Evolutionary conservation across 176 grass and related monocot species (phyloP).

Genomic region (Thinopyrum elongatum): DNA sequence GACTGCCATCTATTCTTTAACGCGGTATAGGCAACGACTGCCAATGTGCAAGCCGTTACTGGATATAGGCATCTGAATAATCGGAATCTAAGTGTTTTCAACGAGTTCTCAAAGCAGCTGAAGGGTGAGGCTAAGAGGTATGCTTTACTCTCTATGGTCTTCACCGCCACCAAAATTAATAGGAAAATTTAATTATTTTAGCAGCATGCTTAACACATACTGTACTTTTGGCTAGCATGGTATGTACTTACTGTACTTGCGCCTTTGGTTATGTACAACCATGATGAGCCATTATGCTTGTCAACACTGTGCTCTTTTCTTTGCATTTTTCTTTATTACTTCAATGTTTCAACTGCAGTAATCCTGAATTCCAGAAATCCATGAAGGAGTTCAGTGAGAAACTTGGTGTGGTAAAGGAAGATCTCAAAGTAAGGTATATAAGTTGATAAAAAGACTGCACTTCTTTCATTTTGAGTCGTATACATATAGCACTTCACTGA

Average conservation of each 20-base stretch:
- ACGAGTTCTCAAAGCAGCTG: slow-evolving; percentile 94
- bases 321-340: slow-evolving; percentile 13
- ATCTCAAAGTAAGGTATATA: slow-evolving; percentile 95
- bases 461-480: slow-evolving; percentile 11
- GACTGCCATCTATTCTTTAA: slow-evolving; percentile 9
- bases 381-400: slow-evolving; percentile 87
- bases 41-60: slow-evolving; percentile 35
- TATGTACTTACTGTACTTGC: not conserved
- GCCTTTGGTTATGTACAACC: not conserved
- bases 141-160: slow-evolving; percentile 4
- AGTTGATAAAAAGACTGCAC: not conserved
- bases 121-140: slow-evolving; percentile 94
- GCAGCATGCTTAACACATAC: not conserved
- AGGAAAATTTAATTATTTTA: not conserved
- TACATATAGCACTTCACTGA: not conserved
- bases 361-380: slow-evolving; percentile 88
- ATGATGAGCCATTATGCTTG: not conserved
- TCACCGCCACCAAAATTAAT: not conserved
- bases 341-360: slow-evolving; percentile 51
- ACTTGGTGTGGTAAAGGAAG: slow-evolving; percentile 87
- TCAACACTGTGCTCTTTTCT: not conserved
- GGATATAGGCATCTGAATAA: slow-evolving; percentile 52
- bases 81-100: slow-evolving; percentile 88
- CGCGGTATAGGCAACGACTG: slow-evolving; percentile 38
- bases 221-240: not conserved